Base-by-base conservation (phyloP, 257 asterid species). In the Solanum sejunctum region DNA sequence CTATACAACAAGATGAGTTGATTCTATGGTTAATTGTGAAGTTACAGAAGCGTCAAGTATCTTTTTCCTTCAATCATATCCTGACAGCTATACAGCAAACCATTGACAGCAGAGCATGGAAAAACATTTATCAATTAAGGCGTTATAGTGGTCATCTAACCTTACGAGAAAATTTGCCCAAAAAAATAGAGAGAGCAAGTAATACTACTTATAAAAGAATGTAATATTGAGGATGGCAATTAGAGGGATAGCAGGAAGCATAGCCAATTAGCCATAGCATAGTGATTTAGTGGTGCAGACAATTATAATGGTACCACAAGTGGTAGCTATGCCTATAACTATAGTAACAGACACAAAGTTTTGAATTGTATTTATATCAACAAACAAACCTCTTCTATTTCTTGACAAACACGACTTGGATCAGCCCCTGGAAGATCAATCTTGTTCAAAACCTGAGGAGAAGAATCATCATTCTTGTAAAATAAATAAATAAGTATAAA, bases 341-440 rank as follows among this genome's bases (percentile, higher is more conserved):
- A 41, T 57, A 47, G 72, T 45, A 45, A 47, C 63, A 66, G 75
- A 66, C 36, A 85, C 52, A 47, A 78, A 52, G 45, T 43, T 61
- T 81, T 58, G 36, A 18, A 15, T 52, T 81, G 67, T 36, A 63
- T 84, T 86, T 75, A 28, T 67, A 88, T 81, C 85, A 71, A 83
- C n/a, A 84, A 86, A 92, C 97, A 56, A 85, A 96, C 99, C 99
- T 97, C 99, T 89, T 97, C 99, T 84, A 97, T 97, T 90, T 97
- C 99, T 83, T 89, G 93, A 88, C 90, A 82, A 87, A 97, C 96
- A 85, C 96, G 94, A 89, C 89, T 91, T 73, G 99, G 99, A 86
- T 97, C 98, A 78, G 99, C 98, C 83, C 99, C 98, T 78, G 99
- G 99, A 90, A 97, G 99, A 91, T 97, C 99, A 81, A 97, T 97